These are phyloP conservation scores for Rhodotorula mucilaginosa DNA, from an alignment of 1,284 basidiomycete genomes.

Conservation along the genomic window DNA sequence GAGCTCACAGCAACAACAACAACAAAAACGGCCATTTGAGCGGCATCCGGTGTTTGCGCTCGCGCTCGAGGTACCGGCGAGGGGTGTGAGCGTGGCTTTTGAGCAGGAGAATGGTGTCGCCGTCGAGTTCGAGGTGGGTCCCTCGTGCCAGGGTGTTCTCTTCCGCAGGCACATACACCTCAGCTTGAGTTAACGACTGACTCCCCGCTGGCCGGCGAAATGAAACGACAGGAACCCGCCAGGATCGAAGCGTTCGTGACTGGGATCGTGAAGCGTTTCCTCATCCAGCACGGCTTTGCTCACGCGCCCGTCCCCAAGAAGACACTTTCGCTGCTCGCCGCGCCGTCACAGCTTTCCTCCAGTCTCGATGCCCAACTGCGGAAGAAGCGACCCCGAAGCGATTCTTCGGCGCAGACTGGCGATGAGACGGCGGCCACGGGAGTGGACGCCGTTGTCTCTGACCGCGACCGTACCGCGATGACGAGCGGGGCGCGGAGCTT, in stretches of 20 bases:
- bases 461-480: no score
- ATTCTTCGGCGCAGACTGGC: no score
- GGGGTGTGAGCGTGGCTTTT: slow-evolving; percentile 69
- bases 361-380: no score
- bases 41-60: slow-evolving; percentile 77
- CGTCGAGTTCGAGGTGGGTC: slow-evolving; percentile 65
- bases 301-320: slow-evolving; percentile 14
- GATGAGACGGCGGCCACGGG: no score
- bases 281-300: slow-evolving; percentile 63
- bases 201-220: no score
- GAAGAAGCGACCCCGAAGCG: no score
- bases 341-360: not conserved
- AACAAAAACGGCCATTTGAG: slow-evolving; percentile 56
- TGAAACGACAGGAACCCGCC: slow-evolving; percentile 55
- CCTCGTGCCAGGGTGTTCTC: not conserved
- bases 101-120: slow-evolving; percentile 66
- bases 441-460: no score
- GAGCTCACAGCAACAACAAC: slow-evolving; percentile 42
- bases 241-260: slow-evolving; percentile 60
- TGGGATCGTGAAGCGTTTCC: slow-evolving; percentile 62
- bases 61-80: slow-evolving; percentile 64
- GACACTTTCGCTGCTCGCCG: not conserved
- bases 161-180: not conserved
- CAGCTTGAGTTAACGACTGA: not conserved
- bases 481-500: no score